phyloP scores from a whole-genome alignment of 1,139 yeast species.

The Trichomonascaceae sp. region DNA sequence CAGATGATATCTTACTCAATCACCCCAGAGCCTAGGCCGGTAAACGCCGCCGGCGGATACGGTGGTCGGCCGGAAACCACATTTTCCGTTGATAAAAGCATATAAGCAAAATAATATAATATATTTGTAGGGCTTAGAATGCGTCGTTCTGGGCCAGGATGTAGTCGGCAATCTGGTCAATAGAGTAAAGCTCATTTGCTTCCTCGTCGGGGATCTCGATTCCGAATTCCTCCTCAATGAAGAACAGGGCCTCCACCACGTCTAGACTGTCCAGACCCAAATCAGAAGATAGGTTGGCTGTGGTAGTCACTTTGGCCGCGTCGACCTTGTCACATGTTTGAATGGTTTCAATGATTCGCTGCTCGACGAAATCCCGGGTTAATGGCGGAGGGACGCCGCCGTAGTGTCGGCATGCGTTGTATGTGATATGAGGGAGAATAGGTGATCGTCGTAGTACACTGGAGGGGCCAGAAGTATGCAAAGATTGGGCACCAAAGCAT shows the following conservation, averaged over 20 bases:
- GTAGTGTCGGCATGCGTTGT: conserved; percentile 14
- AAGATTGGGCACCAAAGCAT: neutral
- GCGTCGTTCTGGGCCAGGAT: conserved; percentile 61
- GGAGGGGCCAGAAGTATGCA: neutral
- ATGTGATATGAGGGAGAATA: neutral
- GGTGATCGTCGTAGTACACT: neutral
- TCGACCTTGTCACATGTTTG: conserved; percentile 76
- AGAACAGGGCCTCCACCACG: conserved; percentile 81
- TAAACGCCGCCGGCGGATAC: no score
- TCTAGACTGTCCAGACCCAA: conserved; percentile 81
- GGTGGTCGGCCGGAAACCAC: no score
- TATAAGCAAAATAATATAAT: neutral
- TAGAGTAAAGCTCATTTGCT: conserved; percentile 76
- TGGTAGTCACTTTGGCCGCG: conserved; percentile 27
- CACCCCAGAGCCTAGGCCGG: no score
- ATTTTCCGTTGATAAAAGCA: no score
- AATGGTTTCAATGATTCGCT: conserved; percentile 62
- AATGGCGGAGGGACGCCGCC: conserved; percentile 26
- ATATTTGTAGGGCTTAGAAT: neutral
- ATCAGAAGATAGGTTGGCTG: conserved; percentile 55
- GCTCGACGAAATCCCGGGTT: conserved; percentile 37
- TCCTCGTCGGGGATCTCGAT: conserved; percentile 77
- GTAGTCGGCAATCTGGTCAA: conserved; percentile 74
- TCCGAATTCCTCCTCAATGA: conserved; percentile 57
- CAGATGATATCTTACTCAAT: no score